Evolutionary conservation across 2,329 filamentous ascomycete genomes (phyloP).

Genomic region (Colletotrichum tanaceti): DNA sequence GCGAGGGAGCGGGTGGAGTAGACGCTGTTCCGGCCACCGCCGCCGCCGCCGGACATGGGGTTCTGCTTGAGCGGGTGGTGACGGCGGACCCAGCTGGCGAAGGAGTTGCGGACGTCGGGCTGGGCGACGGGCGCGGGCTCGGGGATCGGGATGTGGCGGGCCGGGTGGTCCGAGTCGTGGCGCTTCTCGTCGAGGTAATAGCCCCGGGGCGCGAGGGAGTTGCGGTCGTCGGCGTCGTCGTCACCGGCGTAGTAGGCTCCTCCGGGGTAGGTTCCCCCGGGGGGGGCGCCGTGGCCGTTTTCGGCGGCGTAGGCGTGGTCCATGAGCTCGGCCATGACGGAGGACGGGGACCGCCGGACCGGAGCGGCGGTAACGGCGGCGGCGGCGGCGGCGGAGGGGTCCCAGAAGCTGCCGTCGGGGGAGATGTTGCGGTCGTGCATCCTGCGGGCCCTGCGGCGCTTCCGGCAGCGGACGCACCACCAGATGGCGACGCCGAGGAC

Average conservation of each 20-base stretch:
- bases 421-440: slow-evolving; percentile 18
- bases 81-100: slow-evolving; percentile 45
- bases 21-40: slow-evolving; percentile 33
- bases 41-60: slow-evolving; percentile 38
- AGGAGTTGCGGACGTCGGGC: slow-evolving; percentile 41
- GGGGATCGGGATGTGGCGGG: slow-evolving; percentile 38
- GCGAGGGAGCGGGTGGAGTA: slow-evolving; percentile 29
- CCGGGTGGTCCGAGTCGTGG: slow-evolving; percentile 27
- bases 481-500: slow-evolving; percentile 33
- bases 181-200: slow-evolving; percentile 42
- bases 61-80: slow-evolving; percentile 45
- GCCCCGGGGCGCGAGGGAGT: slow-evolving; percentile 32
- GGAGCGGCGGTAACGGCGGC: slow-evolving; percentile 17
- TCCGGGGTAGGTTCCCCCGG: no score
- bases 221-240: slow-evolving; percentile 8
- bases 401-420: slow-evolving; percentile 18
- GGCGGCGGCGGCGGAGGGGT: slow-evolving; percentile 19
- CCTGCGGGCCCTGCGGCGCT: slow-evolving; percentile 19
- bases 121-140: slow-evolving; percentile 36
- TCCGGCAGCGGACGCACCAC: slow-evolving; percentile 36
- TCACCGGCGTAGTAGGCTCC: neutral
- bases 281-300: slow-evolving; percentile 35
- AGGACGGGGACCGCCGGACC: slow-evolving; percentile 29
- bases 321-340: slow-evolving; percentile 43
- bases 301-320: slow-evolving; percentile 42